Evolutionary conservation across 73 alveolate genomes (phyloP).

Genomic region (Paramecium sexaurelia): DNA sequence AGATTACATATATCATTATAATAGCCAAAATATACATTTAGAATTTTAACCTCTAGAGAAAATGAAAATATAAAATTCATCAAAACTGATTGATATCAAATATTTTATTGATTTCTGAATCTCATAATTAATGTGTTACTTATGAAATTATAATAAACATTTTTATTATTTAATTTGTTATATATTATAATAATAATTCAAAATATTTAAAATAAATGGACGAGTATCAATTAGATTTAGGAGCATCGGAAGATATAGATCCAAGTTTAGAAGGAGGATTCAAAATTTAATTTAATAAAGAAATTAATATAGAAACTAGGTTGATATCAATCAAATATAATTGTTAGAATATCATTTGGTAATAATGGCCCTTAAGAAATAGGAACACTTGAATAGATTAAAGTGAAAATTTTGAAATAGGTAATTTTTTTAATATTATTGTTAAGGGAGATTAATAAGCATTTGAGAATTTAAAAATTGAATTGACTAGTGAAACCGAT

Average conservation of each 20-base stretch:
- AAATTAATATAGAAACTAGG: slow-evolving; percentile 63
- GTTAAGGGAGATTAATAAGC: slow-evolving; percentile 33
- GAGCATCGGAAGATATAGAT: slow-evolving; percentile 64
- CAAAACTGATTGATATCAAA: too few species aligned
- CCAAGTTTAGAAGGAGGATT: slow-evolving; percentile 67
- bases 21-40: too few species aligned
- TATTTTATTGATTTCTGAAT: too few species aligned
- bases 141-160: not conserved
- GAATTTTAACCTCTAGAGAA: too few species aligned
- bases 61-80: too few species aligned
- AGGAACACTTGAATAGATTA: slow-evolving; percentile 64
- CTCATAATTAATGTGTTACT: too few species aligned
- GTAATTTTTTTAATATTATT: not conserved
- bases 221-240: slow-evolving; percentile 45
- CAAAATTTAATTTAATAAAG: slow-evolving; percentile 55
- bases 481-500: slow-evolving; percentile 65
- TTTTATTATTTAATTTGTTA: not conserved
- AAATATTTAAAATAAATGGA: slow-evolving; percentile 17
- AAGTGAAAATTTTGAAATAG: slow-evolving; percentile 55
- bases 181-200: not conserved
- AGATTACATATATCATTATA: too few species aligned
- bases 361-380: slow-evolving; percentile 59
- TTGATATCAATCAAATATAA: not conserved
- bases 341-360: slow-evolving; percentile 19
- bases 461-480: slow-evolving; percentile 50